These are phyloP conservation scores for Vitis riparia DNA, from an alignment of 164 flowering plant genomes.

Conservation along the genomic window DNA sequence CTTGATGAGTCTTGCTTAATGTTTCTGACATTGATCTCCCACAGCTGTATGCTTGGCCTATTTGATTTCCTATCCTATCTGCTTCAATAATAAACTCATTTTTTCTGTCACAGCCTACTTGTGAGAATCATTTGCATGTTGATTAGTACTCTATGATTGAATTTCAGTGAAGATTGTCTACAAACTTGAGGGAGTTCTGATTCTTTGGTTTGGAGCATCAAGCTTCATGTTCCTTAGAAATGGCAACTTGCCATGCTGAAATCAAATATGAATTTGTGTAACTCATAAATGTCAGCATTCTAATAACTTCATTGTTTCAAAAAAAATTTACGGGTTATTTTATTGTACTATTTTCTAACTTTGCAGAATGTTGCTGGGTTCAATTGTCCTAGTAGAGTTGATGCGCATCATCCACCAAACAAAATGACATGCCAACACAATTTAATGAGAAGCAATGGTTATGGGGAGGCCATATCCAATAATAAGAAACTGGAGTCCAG, in stretches of 20 bases:
- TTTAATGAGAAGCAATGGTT: conserved; percentile 4
- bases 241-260: too few relatives aligned
- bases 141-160: neutral
- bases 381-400: conserved; percentile 4
- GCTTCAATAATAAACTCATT: neutral
- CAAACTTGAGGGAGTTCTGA: neutral
- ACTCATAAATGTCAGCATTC: too few relatives aligned
- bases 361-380: conserved; percentile 4
- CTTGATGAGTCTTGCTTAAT: neutral
- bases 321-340: too few relatives aligned
- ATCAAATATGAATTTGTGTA: too few relatives aligned
- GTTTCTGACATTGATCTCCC: neutral
- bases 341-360: neutral
- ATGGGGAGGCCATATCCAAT: conserved; percentile 6
- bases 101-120: neutral
- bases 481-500: conserved; percentile 7
- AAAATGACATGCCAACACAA: conserved; percentile 6
- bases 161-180: neutral
- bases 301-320: too few relatives aligned
- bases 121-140: neutral
- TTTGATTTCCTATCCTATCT: neutral
- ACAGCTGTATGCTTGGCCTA: neutral
- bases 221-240: neutral
- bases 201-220: neutral
- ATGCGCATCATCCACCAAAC: conserved; percentile 7